These are phyloP conservation scores for Stylosanthes scabra DNA, from an alignment of 331 rosid species.

Conservation along the genomic window DNA sequence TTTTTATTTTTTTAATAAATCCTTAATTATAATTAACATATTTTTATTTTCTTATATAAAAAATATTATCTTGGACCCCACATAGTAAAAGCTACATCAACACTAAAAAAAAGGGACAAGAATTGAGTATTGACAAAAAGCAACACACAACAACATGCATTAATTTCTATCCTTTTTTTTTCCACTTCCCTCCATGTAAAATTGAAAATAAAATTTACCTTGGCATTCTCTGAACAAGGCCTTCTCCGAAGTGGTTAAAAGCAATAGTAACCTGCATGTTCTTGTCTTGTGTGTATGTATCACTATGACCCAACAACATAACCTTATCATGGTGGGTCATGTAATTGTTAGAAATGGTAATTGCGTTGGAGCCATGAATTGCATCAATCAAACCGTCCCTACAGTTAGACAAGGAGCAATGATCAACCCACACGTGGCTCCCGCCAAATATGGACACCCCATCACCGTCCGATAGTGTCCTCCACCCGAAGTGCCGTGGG, in stretches of 20 bases:
- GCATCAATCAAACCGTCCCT: constrained; percentile 86
- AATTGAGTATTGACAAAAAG: neutral
- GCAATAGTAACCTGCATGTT: constrained; percentile 96
- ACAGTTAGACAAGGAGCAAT: constrained; percentile 87
- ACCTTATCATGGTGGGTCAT: constrained; percentile 98
- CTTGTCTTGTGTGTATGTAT: constrained; percentile 83
- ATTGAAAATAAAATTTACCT: constrained; percentile 52
- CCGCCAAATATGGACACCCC: constrained; percentile 98
- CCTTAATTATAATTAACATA: too few relatives aligned
- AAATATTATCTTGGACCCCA: constrained; percentile 6
- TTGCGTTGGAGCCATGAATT: constrained; percentile 81
- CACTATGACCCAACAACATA: constrained; percentile 93
- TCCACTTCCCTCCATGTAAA: too few relatives aligned
- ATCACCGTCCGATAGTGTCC: constrained; percentile 92
- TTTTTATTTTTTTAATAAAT: too few relatives aligned
- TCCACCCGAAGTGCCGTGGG: constrained; percentile 86
- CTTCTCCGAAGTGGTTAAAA: constrained; percentile 97
- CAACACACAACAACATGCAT: neutral
- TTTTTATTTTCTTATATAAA: too few relatives aligned
- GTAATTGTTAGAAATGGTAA: constrained; percentile 92
- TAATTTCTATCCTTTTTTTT: neutral
- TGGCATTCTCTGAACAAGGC: constrained; percentile 97
- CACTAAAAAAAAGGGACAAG: neutral
- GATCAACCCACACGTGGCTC: constrained; percentile 94
- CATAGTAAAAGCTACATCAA: neutral